Evolutionary conservation across 1,284 basidiomycete genomes (phyloP), one percentile per base, ranked within the genome.

Genomic region (Melampsora larici-populina): DNA sequence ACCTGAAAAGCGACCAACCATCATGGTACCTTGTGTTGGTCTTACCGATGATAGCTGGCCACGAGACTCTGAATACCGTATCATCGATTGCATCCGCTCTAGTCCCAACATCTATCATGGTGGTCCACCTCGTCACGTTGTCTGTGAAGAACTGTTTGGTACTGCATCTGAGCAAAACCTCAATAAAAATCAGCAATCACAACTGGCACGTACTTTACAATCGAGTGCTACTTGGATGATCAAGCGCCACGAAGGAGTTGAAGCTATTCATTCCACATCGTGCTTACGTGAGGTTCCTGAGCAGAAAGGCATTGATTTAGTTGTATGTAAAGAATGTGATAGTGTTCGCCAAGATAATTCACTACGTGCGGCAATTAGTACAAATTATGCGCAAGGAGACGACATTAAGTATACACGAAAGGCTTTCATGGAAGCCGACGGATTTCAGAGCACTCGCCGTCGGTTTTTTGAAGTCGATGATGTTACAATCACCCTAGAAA

Each of bases 221-320:
- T 17, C n/a, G 7, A 18, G 7, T 2, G 36, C 66, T 24, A 68
- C 66, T 18, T 68, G 66, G 66, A 48, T 46, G 40, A 68, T 68
- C 9, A 31, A 48, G 21, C 66, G 66, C 4, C 21, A 68, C 24
- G 66, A 68, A 24, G 66, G 66, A 17, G 26, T 40, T 40, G 40
- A 46, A 68, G 43, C 66, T 46, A 68, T 68, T 18, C 66, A 68
- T 48, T 68, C 66, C n/a, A 68, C 24, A 18, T 26, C 26, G 46
- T 68, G 66, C 29, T 17, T 40, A 17, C 43, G 43, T 33, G 31
- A 13, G 15, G n/a, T 66, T 33, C 36, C 36, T 66, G 26, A 33
- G 46, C 13, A 18, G 21, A 66, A 66, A 17, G 24, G 33, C 17
- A 15, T 18, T 18, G 33, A 66, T 15, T 36, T 29, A 4, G 64